These are phyloP conservation scores for Monosporascus cannonballus DNA, from an alignment of 2,329 filamentous ascomycete genomes.

Conservation along the genomic window DNA sequence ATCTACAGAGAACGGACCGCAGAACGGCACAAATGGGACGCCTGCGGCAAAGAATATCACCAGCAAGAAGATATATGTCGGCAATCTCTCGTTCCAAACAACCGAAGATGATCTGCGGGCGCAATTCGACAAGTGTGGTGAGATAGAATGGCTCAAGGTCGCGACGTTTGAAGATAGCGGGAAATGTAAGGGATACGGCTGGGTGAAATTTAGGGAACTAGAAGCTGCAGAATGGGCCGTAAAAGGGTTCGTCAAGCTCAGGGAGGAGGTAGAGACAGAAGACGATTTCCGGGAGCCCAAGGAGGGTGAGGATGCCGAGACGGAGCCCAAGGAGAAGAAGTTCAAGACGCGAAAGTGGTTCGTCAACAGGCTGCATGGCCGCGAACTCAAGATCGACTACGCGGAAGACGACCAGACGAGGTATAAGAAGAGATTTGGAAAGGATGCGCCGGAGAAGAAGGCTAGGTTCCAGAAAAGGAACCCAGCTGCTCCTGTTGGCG, in stretches of 20 bases:
- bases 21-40: constrained; percentile 12
- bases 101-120: constrained; percentile 74
- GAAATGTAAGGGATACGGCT: constrained; percentile 96
- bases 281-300: constrained; percentile 51
- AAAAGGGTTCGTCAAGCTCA: constrained; percentile 71
- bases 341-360: constrained; percentile 67
- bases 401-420: constrained; percentile 84
- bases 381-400: constrained; percentile 81
- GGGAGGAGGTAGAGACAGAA: constrained; percentile 57
- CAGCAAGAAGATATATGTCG: constrained; percentile 83
- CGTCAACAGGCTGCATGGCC: constrained; percentile 76
- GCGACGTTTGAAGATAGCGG: constrained; percentile 95
- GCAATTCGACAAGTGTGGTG: constrained; percentile 81
- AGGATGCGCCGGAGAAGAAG: constrained; percentile 49
- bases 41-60: constrained; percentile 37
- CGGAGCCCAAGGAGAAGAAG: constrained; percentile 42
- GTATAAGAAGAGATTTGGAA: constrained; percentile 92
- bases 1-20: constrained; percentile 25
- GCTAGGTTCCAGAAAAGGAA: constrained; percentile 15
- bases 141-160: constrained; percentile 75
- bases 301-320: constrained; percentile 37
- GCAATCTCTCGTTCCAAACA: constrained; percentile 77
- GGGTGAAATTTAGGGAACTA: constrained; percentile 83
- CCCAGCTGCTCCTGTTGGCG: constrained; percentile 11
- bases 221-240: constrained; percentile 71